Evolutionary conservation across 2,329 filamentous ascomycete species (phyloP).

Genomic region (Cordyceps militaris): DNA sequence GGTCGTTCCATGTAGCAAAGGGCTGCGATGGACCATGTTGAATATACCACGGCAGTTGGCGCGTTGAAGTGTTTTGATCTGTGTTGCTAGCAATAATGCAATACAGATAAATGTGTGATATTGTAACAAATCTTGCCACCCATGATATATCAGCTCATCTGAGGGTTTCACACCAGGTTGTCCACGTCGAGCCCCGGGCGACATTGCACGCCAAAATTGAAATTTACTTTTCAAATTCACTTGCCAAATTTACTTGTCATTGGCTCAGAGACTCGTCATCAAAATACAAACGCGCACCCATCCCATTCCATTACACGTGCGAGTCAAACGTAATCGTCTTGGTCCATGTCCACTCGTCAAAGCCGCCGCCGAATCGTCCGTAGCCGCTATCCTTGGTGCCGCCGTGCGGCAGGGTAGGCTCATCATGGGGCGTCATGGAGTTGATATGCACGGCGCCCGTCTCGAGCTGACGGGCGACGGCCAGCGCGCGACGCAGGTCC

Average conservation of each 20-base stretch:
- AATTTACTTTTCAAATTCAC: too few relatives aligned
- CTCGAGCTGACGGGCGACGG: constrained; percentile 52
- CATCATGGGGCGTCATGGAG: constrained; percentile 55
- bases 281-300: background rate
- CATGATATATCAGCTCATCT: too few relatives aligned
- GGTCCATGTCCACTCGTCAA: constrained; percentile 13
- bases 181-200: too few relatives aligned
- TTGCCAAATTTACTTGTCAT: too few relatives aligned
- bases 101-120: background rate
- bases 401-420: constrained; percentile 52
- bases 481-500: constrained; percentile 49
- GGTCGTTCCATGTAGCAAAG: background rate
- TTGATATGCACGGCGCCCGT: constrained; percentile 59
- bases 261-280: too few relatives aligned
- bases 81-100: background rate
- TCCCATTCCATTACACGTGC: background rate
- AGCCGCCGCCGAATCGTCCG: constrained; percentile 44
- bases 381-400: constrained; percentile 55
- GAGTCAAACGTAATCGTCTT: constrained; percentile 13
- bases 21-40: background rate
- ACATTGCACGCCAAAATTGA: too few relatives aligned
- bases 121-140: background rate
- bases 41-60: background rate
- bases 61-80: background rate
- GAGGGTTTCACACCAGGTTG: too few relatives aligned